phyloP scores from a whole-genome alignment of 768 basidiomycete species.

The Coprinopsis marcescibilis region DNA sequence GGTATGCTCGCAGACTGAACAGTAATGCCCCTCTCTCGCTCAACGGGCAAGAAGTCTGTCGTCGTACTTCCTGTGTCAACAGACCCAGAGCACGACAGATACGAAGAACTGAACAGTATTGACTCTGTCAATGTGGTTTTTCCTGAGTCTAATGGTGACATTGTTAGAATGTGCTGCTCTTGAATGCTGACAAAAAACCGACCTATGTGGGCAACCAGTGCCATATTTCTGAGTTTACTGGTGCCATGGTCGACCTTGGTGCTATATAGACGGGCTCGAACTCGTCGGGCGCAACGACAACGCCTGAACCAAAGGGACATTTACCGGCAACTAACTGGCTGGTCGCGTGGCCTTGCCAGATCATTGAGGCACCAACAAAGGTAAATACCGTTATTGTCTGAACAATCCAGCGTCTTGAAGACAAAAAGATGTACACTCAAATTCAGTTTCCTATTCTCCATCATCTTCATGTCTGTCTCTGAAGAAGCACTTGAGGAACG shows the following conservation, averaged over 20 bases:
- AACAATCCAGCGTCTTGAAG: background rate
- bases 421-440: background rate
- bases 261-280: constrained; percentile 21
- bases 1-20: constrained; percentile 92
- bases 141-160: constrained; percentile 59
- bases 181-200: constrained; percentile 37
- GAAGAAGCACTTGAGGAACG: constrained; percentile 35
- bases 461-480: constrained; percentile 25
- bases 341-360: background rate
- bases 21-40: constrained; percentile 87
- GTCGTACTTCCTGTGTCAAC: constrained; percentile 89
- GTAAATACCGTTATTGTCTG: constrained; percentile 12
- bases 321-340: background rate
- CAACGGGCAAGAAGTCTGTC: constrained; percentile 85
- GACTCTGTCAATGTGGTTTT: constrained; percentile 90
- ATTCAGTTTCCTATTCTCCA: constrained; percentile 14
- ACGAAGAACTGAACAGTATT: constrained; percentile 69
- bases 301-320: constrained; percentile 8
- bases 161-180: constrained; percentile 3
- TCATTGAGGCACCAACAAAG: constrained; percentile 4
- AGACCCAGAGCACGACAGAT: constrained; percentile 67
- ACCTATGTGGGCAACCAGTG: constrained; percentile 89
- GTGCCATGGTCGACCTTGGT: constrained; percentile 29
- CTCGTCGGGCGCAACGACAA: constrained; percentile 2
- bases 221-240: constrained; percentile 64